A percentile compares a stretch with the other conserved stretches of the same genome.
phyloP scores from a whole-genome alignment of 2,329 filamentous ascomycete species.

The Fusarium pseudograminearum region DNA sequence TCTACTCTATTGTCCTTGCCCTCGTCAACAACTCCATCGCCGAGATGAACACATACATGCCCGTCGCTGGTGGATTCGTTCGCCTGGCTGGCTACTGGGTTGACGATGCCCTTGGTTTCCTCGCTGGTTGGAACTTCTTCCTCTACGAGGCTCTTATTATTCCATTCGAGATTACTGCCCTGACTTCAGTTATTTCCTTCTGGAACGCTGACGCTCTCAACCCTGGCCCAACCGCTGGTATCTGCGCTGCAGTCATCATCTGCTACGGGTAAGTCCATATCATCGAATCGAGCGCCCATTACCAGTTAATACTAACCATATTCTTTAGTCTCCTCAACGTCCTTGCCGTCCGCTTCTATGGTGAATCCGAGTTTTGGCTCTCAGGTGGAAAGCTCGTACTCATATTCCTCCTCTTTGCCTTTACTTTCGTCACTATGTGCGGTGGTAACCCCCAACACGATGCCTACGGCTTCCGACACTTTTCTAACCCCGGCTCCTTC shows the following conservation, averaged over 20 bases:
- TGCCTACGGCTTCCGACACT: slow-evolving; percentile 74
- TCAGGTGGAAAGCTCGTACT: slow-evolving; percentile 58
- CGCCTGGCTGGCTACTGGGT: slow-evolving; percentile 36
- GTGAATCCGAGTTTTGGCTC: slow-evolving; percentile 61
- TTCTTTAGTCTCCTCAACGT: slow-evolving; percentile 52
- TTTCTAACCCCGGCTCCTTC: slow-evolving; percentile 67
- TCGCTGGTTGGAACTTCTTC: slow-evolving; percentile 41
- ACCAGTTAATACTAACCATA: neutral
- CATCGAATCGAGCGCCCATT: too few relatives aligned
- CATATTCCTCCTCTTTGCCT: slow-evolving; percentile 63
- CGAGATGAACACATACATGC: slow-evolving; percentile 41
- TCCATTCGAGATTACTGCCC: slow-evolving; percentile 64
- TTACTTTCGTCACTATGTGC: slow-evolving; percentile 70
- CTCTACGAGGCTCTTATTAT: slow-evolving; percentile 61
- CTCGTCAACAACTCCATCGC: slow-evolving; percentile 39
- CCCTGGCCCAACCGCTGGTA: slow-evolving; percentile 55
- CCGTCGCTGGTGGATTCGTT: slow-evolving; percentile 35
- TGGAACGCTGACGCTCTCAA: slow-evolving; percentile 58
- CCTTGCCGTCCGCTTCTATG: slow-evolving; percentile 57
- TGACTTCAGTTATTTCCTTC: slow-evolving; percentile 62
- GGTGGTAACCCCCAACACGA: slow-evolving; percentile 69
- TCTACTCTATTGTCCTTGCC: slow-evolving; percentile 33
- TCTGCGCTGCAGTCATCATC: slow-evolving; percentile 59
- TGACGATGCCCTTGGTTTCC: slow-evolving; percentile 33
- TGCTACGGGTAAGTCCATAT: slow-evolving; percentile 52